These are phyloP conservation scores for Phellinidium pouzarii DNA, from an alignment of 1,284 basidiomycete genomes.

Conservation along the genomic window DNA sequence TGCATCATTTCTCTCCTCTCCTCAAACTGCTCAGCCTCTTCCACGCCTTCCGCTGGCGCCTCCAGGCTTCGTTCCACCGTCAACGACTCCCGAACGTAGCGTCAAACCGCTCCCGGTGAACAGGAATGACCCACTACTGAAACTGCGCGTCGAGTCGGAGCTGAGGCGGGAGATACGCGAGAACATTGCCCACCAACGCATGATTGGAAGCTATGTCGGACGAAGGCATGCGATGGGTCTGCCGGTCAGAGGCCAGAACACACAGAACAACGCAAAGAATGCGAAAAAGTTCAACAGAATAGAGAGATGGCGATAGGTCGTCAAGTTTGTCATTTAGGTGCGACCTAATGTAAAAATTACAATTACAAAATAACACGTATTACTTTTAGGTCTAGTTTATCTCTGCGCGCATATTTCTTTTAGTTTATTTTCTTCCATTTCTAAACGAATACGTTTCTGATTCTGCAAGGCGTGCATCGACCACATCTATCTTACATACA, in stretches of 20 bases:
- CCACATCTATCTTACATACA: too few relatives aligned
- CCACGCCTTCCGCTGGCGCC: constrained; percentile 59
- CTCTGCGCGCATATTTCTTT: too few relatives aligned
- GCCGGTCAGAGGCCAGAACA: constrained; percentile 87
- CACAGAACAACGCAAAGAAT: constrained; percentile 79
- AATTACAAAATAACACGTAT: background rate
- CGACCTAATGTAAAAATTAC: too few relatives aligned
- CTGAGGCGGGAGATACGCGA: constrained; percentile 72
- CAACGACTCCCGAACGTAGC: constrained; percentile 2
- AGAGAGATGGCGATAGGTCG: constrained; percentile 36
- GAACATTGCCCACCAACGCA: constrained; percentile 85
- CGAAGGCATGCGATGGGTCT: constrained; percentile 82
- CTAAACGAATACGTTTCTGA: too few relatives aligned
- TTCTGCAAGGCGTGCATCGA: too few relatives aligned
- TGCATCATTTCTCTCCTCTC: constrained; percentile 84
- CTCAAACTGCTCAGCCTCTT: constrained; percentile 56
- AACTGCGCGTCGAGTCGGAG: constrained; percentile 78
- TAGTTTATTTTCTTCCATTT: background rate
- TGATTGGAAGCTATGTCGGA: constrained; percentile 86
- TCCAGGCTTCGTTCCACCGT: constrained; percentile 31
- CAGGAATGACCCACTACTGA: constrained; percentile 52
- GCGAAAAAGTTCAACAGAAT: constrained; percentile 80
- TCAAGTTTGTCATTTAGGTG: background rate
- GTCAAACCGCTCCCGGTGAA: constrained; percentile 6
- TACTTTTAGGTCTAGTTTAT: background rate